Evolutionary conservation across 176 grass and related monocot genomes (phyloP), one percentile per base, ranked within the genome.

Genomic region (Oryza australiensis): DNA sequence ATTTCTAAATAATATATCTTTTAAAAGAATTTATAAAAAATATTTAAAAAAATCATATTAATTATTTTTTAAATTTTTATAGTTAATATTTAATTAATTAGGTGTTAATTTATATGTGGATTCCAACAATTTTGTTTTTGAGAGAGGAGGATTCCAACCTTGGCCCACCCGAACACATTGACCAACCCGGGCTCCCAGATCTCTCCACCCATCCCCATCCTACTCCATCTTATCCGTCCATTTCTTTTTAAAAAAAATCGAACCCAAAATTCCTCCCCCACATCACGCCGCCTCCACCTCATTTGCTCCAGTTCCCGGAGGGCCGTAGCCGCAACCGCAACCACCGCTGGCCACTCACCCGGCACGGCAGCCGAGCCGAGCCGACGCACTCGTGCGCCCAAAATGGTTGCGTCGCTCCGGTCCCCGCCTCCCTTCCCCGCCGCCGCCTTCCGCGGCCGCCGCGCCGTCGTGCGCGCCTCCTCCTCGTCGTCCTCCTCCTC

Each of bases 321-420:
- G 62, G 60, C 66, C n/a, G n/a, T n/a, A n/a, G n/a, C n/a, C n/a
- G n/a, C n/a, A n/a, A n/a, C n/a, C 46, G 66, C 82, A 72, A 78
- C 83, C n/a, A 16, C 48, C 38, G 3, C 15, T 62, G 74, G 68
- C 68, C 80, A 83, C 68, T 78, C 86, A 72, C 43, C 30, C 42
- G 33, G 30, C 27, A 30, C 29, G 29, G 5, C 23, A 53, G 32
- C 32, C 32, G 32, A 32, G 48, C 48, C 48, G 15, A 20, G 42
- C 42, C 46, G 46, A 13, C 46, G 10, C 45, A 15, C 14, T 55
- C 80, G 65, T 51, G 63, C 69, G 7, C 57, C 3, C 70, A 51
- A 51, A 81, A 89, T 89, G 88, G 88, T 83, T 7, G 73, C 83
- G 26, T 82, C 88, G 82, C 80, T 65, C 82, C 55, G 55, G 13